Base-by-base conservation (phyloP, 306 rosid genomes). In the Vigna trinervia region DNA sequence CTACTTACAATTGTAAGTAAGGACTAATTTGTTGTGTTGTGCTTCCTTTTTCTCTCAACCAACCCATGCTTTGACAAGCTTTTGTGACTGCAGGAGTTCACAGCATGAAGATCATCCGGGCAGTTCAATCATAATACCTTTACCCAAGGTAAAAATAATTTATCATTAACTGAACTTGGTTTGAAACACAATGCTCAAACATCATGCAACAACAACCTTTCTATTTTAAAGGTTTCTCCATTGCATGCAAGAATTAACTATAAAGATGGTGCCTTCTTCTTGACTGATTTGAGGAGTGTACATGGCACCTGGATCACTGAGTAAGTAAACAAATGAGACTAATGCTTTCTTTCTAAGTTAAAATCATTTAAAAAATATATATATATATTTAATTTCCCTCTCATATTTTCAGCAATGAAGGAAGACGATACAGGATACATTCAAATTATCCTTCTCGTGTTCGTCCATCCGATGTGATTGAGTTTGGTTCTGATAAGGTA, bases 401-500 rank as follows among this genome's bases (percentile, higher is more conserved):
- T 20, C 41, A 12, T 72, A 57, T 74, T 67, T 87, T 82, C 86
- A 92, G 99, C 76, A 86, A 77, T 28, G 96, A 90, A 83, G 97
- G 89, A 53, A 92, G 85, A 48, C 82, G 91, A n/a, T 83, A 86
- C 71, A 77, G 79, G 36, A 3, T 89, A 23, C 91, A 81, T 78
- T 84, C 91, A 22, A 87, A 92, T 82, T 73, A 81, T 74, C 90
- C 97, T 22, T 47, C 86, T 62, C 97, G 91, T 17, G 53, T 95
- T 15, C 97, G 62, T 70, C 97, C 90, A 4, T 90, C 91, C 1
- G 89, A 92, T 54, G 48, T 62, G 43, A 81, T 92, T 32, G 91
- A 92, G 78, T 89, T 95, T 84, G 99, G 99, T 84, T 86, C 97
- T 51, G 79, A 89, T 39, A 82, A 87, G 97, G 98, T 94, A 78